phyloP scores from a whole-genome alignment of 208 protist genomes.

The Blastocrithidia nonstop region DNA sequence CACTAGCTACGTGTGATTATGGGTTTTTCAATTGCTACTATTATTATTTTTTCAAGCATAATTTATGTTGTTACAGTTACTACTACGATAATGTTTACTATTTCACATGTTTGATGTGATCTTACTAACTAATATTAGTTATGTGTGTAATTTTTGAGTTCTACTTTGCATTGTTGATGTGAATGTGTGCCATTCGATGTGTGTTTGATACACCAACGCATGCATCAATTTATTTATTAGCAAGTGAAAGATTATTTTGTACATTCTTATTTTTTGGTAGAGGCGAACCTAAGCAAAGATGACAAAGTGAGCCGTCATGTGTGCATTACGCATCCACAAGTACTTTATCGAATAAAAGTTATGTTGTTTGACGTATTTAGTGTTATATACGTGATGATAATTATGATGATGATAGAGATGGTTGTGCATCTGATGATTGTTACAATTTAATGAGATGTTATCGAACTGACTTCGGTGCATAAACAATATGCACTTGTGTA shows the following conservation, averaged over 20 bases:
- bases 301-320: conserved; percentile 83
- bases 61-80: conserved; percentile 36
- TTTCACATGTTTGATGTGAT: background rate
- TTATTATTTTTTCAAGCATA: conserved; percentile 38
- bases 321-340: conserved; percentile 84
- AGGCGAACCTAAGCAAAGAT: background rate
- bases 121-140: too few relatives aligned
- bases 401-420: too few relatives aligned
- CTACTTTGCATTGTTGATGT: too few relatives aligned
- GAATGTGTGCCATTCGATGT: too few relatives aligned
- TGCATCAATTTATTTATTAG: too few relatives aligned
- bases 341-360: conserved; percentile 53
- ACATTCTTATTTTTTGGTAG: background rate
- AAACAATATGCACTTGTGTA: too few relatives aligned
- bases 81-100: background rate
- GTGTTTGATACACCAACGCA: too few relatives aligned
- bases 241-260: background rate
- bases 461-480: too few relatives aligned
- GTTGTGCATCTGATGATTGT: too few relatives aligned
- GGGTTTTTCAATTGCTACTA: conserved; percentile 1
- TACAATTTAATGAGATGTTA: too few relatives aligned
- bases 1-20: background rate
- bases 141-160: too few relatives aligned
- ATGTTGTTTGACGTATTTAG: background rate
- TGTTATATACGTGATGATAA: background rate